Base-by-base conservation (phyloP, 352 stramenopile species). In the Globisporangium acanthophoron region DNA sequence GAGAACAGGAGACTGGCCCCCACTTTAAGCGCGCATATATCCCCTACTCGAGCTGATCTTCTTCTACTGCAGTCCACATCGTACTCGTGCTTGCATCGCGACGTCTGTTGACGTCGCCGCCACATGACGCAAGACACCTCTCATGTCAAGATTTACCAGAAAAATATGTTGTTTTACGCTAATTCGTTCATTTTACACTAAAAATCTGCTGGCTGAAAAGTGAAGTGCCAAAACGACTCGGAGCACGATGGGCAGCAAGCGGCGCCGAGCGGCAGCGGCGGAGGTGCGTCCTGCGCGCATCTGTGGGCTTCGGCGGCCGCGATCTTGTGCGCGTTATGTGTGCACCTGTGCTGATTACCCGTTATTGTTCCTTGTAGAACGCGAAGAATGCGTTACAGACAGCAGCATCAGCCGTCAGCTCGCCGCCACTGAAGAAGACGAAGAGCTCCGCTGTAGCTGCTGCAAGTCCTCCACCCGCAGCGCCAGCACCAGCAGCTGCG, bases 181-280 rank as follows among this genome's bases (percentile, higher is more conserved):
- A 43, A 18, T 43, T 6, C 12, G 37, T 18, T 12, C 12, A 18
- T 3, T 5, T 43, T 43, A 15, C 37, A 5, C 37, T 31, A 49
- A 29, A 31, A 49, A 49, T 49, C 44, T 62, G 48, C 56, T 55
- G 50, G 39, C 49, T 44, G 49, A 52, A 41, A 62, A 62, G 47
- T 40, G 37, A 18, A 2, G 2, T 43, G 1, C 9, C 33, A 37
- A 37, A 54, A 55, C 2, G 16, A 29, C 20, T 43, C 11, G 15
- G 39, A 35, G 41, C 45, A 24, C 9, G 13, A 69, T 70, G 63
- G 63, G 59, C 48, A 62, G 59, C 48, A 70, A 70, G 49, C 63
- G 63, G 46, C 63, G 59, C 18, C 54, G 63, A 27, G 13, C 48
- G n/a, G 43, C 52, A 21, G 43, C 12, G 21, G 44, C 58, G 12